These are phyloP conservation scores for Saksenaea oblongispora DNA, from an alignment of 371 early-diverging fungal species.

Conservation along the genomic window DNA sequence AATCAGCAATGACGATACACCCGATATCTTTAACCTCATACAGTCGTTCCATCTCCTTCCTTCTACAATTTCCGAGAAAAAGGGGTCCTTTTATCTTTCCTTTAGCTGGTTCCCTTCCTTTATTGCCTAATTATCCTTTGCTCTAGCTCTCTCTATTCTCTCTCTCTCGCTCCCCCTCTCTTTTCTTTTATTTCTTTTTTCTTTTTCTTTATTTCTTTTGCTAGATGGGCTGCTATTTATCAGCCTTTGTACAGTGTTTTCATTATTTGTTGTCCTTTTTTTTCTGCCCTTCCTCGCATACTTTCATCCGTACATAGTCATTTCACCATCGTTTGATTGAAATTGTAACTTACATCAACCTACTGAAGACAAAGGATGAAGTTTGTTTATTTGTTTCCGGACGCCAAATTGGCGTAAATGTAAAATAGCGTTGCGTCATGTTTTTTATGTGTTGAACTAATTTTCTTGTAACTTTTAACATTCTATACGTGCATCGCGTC, in stretches of 20 bases:
- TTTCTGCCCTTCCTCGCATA: neutral
- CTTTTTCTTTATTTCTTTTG: neutral
- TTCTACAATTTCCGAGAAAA: no score
- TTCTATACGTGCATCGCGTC: neutral
- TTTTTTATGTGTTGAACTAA: neutral
- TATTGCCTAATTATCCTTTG: no score
- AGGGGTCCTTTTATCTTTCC: no score
- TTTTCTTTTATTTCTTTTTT: neutral
- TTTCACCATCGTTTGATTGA: neutral
- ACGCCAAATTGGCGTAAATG: no score
- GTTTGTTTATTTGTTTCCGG: neutral
- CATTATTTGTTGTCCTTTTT: neutral
- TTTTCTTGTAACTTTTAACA: neutral
- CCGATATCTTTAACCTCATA: no score
- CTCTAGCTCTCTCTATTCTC: neutral
- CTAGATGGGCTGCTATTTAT: neutral
- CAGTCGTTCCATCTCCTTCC: no score
- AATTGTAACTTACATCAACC: neutral
- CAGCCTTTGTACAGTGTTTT: neutral
- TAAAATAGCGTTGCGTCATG: no score
- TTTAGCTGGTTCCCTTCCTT: no score
- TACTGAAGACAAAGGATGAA: neutral
- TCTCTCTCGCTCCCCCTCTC: neutral
- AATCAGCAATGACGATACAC: neutral
- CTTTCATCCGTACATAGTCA: neutral